Evolutionary conservation across 768 basidiomycete species (phyloP).

Genomic region (Royoungia palumana): DNA sequence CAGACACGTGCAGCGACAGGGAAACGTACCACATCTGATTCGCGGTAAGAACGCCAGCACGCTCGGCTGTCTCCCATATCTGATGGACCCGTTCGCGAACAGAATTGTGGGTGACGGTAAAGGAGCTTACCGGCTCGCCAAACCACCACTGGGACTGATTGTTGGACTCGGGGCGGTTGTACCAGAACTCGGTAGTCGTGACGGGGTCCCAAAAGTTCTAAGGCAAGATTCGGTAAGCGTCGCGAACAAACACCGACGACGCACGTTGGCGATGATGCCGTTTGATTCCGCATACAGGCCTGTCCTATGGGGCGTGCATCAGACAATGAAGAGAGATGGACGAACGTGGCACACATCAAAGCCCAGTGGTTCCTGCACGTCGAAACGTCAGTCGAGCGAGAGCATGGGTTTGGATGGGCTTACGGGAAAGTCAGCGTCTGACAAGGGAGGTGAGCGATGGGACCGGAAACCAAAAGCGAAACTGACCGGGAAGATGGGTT

Average conservation of each 20-base stretch:
- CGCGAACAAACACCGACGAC: constrained; percentile 13
- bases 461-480: constrained; percentile 25
- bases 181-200: constrained; percentile 62
- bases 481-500: constrained; percentile 82
- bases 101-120: neutral
- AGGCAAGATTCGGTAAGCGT: neutral
- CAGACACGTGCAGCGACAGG: neutral
- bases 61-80: constrained; percentile 90
- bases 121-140: constrained; percentile 77
- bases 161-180: constrained; percentile 56
- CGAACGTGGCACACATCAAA: constrained; percentile 53
- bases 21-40: constrained; percentile 85
- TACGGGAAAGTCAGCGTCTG: constrained; percentile 90
- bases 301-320: constrained; percentile 53
- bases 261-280: constrained; percentile 85
- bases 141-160: constrained; percentile 81
- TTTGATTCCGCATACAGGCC: constrained; percentile 88
- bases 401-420: constrained; percentile 30
- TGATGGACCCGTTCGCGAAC: constrained; percentile 26
- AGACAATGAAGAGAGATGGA: neutral
- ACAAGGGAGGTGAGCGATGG: constrained; percentile 3
- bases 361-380: constrained; percentile 82
- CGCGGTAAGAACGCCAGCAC: constrained; percentile 69
- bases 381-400: neutral
- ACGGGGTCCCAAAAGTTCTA: constrained; percentile 88